Evolutionary conservation across 345 rosid species (phyloP).

Genomic region (Gossypium thurberi): DNA sequence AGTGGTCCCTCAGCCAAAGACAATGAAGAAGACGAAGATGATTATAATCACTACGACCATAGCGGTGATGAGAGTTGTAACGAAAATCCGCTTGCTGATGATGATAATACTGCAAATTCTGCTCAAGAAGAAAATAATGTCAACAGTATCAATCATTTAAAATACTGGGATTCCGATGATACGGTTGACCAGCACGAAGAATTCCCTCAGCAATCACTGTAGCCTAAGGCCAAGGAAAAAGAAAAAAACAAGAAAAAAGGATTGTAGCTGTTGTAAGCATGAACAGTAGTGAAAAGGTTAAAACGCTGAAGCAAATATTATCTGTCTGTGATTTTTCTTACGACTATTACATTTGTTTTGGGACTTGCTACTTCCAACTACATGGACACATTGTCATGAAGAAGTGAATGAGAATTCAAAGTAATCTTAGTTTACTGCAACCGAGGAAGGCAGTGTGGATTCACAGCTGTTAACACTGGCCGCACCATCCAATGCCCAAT

Average conservation of each 20-base stretch:
- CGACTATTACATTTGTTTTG: not conserved
- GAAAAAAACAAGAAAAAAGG: not conserved
- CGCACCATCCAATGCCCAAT: slow-evolving; percentile 19
- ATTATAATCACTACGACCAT: no score
- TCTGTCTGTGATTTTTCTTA: not conserved
- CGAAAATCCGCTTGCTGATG: not conserved
- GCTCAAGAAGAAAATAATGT: not conserved
- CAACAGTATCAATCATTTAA: not conserved
- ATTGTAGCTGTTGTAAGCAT: not conserved
- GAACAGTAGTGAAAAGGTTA: not conserved
- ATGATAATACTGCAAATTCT: not conserved
- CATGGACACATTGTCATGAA: not conserved
- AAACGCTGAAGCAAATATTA: not conserved
- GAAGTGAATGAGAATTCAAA: not conserved
- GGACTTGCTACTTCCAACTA: not conserved
- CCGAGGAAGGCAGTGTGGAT: not conserved
- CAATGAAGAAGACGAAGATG: no score
- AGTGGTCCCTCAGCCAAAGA: no score
- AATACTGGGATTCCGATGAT: not conserved
- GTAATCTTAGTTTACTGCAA: slow-evolving; percentile 10
- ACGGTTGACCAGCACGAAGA: slow-evolving; percentile 11
- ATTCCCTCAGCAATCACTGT: slow-evolving; percentile 7
- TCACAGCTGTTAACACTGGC: slow-evolving; percentile 5
- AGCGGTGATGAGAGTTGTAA: not conserved
- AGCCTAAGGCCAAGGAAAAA: slow-evolving; percentile 7